These are phyloP conservation scores for Crithidia thermophila DNA, from an alignment of 208 protist species.

Conservation along the genomic window DNA sequence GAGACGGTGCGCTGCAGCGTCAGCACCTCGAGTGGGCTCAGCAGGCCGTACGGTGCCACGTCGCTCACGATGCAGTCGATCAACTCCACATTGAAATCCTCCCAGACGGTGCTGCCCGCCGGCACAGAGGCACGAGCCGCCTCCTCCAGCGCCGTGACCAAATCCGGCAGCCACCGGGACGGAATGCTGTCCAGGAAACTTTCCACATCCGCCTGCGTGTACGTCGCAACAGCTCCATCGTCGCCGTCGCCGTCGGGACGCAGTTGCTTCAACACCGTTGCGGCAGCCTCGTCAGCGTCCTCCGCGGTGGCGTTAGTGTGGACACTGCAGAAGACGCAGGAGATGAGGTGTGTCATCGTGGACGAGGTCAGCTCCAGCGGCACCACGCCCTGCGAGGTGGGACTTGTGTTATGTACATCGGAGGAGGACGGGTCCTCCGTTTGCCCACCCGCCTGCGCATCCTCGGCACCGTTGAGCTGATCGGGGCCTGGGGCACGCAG, in stretches of 20 bases:
- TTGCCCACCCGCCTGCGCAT: background rate
- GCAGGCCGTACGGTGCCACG: constrained; percentile 57
- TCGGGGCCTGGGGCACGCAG: constrained; percentile 42
- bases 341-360: constrained; percentile 62
- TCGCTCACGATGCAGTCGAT: constrained; percentile 77
- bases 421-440: background rate
- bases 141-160: constrained; percentile 20
- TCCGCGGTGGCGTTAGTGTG: constrained; percentile 56
- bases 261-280: constrained; percentile 9
- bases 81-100: constrained; percentile 49
- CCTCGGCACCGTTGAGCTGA: constrained; percentile 15
- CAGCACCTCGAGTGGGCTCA: constrained; percentile 57
- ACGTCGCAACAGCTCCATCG: constrained; percentile 19
- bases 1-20: constrained; percentile 38
- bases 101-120: constrained; percentile 15
- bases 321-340: constrained; percentile 65
- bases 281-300: background rate
- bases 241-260: background rate
- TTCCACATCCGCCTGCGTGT: constrained; percentile 43
- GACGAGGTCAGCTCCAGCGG: constrained; percentile 35
- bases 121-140: background rate
- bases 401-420: constrained; percentile 32
- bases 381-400: background rate
- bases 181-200: constrained; percentile 52
- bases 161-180: constrained; percentile 48